A percentile compares a stretch with the other conserved stretches of the same genome.
phyloP scores from a whole-genome alignment of 1,284 basidiomycete species.

The Fomitopsis schrenkii region DNA sequence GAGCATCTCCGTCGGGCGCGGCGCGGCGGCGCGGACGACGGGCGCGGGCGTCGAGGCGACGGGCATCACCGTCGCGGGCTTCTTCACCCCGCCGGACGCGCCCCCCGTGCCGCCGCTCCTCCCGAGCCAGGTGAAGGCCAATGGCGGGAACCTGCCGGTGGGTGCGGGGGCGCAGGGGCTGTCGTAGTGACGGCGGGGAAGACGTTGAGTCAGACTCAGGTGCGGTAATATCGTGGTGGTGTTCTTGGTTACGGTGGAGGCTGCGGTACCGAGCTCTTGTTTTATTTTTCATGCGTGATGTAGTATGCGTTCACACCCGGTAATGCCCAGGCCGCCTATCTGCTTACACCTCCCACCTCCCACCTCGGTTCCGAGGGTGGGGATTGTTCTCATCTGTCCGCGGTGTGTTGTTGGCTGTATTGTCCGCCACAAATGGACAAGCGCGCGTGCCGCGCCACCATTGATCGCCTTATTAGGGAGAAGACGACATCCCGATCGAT shows the following conservation, averaged over 20 bases:
- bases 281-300: not conserved
- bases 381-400: no score
- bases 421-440: not conserved
- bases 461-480: not conserved
- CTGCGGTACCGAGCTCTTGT: not conserved
- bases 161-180: not conserved
- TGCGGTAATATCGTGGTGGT: no score
- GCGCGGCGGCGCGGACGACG: slow-evolving; percentile 55
- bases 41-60: slow-evolving; percentile 69
- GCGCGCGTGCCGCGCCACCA: not conserved
- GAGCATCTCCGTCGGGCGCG: slow-evolving; percentile 59
- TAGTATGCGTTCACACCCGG: not conserved
- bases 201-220: not conserved
- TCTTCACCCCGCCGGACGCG: slow-evolving; percentile 55
- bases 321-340: not conserved
- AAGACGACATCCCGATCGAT: not conserved
- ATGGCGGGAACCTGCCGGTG: slow-evolving; percentile 1
- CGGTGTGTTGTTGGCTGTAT: no score
- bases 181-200: not conserved
- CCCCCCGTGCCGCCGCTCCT: slow-evolving; percentile 29
- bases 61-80: slow-evolving; percentile 68
- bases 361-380: not conserved
- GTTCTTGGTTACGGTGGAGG: no score
- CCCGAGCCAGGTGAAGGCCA: slow-evolving; percentile 15
- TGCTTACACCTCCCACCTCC: not conserved